These are phyloP conservation scores for Penicillium sclerotigenum DNA, from an alignment of 2,329 filamentous ascomycete species.

Conservation along the genomic window DNA sequence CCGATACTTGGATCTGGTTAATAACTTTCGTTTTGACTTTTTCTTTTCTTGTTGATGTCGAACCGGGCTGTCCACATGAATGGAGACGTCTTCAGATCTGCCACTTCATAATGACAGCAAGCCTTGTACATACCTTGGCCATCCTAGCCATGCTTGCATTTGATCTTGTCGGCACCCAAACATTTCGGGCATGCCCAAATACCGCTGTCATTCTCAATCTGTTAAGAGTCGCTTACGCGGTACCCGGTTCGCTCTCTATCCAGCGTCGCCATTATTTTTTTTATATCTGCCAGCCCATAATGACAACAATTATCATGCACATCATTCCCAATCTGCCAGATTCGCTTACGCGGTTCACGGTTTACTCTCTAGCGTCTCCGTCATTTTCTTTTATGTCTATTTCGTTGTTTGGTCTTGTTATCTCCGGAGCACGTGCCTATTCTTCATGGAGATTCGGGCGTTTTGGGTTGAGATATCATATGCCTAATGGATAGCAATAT, in stretches of 20 bases:
- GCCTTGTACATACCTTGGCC: background rate
- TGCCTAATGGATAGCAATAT: constrained; percentile 3
- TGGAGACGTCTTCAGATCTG: background rate
- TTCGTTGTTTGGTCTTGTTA: background rate
- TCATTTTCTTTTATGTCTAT: background rate
- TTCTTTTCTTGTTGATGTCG: background rate
- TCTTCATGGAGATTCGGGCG: background rate
- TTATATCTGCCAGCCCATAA: background rate
- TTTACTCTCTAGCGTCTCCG: background rate
- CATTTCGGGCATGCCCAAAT: too few relatives aligned
- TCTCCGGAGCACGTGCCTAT: background rate
- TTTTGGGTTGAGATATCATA: constrained; percentile 1
- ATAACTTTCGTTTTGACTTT: constrained; percentile 10
- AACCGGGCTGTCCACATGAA: background rate
- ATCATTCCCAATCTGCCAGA: background rate
- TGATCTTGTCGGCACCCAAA: background rate
- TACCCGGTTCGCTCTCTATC: background rate
- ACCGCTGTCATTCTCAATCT: background rate
- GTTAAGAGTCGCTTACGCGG: too few relatives aligned
- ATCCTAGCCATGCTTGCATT: background rate
- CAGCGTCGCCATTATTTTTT: background rate
- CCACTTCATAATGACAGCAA: background rate
- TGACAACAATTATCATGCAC: background rate
- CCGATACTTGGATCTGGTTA: constrained; percentile 15
- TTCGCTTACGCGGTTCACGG: background rate